A percentile compares a stretch with the other conserved stretches of the same genome.
phyloP scores from a whole-genome alignment of 352 stramenopile species.

The Globisporangium uncinulatum region DNA sequence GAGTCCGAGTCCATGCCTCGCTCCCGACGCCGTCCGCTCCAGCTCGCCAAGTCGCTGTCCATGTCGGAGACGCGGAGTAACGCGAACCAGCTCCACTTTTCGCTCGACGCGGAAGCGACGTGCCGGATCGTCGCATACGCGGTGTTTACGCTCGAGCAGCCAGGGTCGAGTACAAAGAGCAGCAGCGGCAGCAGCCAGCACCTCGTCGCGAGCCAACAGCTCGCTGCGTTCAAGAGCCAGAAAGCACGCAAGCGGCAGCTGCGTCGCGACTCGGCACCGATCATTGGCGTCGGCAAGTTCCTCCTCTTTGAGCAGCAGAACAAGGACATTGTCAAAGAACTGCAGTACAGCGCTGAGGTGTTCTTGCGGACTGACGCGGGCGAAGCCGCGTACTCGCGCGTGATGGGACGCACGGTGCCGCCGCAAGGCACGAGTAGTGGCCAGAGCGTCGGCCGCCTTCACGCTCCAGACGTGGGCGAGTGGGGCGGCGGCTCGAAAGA shows the following conservation, averaged over 20 bases:
- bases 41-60: conserved; percentile 14
- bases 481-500: not conserved
- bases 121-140: conserved; percentile 75
- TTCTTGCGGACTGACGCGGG: conserved; percentile 62
- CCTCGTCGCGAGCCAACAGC: conserved; percentile 13
- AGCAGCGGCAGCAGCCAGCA: not conserved
- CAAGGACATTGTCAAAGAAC: conserved; percentile 88
- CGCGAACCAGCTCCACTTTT: conserved; percentile 74
- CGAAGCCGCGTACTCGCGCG: conserved; percentile 70
- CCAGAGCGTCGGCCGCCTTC: not conserved
- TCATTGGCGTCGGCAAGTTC: conserved; percentile 74
- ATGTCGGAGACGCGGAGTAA: conserved; percentile 20
- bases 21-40: conserved; percentile 18
- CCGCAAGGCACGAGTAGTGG: conserved; percentile 8
- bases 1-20: conserved; percentile 47
- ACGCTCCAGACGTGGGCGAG: not conserved
- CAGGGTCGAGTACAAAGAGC: conserved; percentile 20
- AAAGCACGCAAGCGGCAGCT: conserved; percentile 68
- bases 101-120: conserved; percentile 76
- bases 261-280: conserved; percentile 60
- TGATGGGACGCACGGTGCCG: conserved; percentile 46
- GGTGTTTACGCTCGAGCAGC: conserved; percentile 51
- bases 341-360: conserved; percentile 85
- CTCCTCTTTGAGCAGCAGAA: conserved; percentile 88
- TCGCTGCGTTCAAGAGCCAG: conserved; percentile 34